Percentiles rank a stretch among this genome's conserved stretches.
Evolutionary conservation across 139 green algal species (phyloP).

Genomic region (Spirogloea muscicola): DNA sequence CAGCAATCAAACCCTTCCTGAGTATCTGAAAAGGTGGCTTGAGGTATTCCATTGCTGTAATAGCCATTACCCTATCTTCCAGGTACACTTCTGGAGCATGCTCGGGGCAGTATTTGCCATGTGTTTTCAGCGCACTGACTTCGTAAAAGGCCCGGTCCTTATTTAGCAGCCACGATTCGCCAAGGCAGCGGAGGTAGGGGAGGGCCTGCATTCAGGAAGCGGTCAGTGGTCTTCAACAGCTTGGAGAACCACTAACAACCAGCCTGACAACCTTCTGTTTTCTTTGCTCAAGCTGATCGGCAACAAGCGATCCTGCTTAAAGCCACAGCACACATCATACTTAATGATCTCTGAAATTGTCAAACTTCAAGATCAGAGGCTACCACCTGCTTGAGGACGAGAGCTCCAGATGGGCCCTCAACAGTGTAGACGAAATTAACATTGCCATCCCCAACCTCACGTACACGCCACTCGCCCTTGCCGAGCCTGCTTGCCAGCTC

Average conservation of each 20-base stretch:
- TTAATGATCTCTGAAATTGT: too few relatives aligned
- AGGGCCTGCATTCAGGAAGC: too few relatives aligned
- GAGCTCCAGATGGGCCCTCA: slow-evolving; percentile 56
- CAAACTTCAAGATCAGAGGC: too few relatives aligned
- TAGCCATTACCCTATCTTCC: slow-evolving; percentile 17
- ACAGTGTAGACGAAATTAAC: slow-evolving; percentile 99
- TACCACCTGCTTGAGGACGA: slow-evolving; percentile 49
- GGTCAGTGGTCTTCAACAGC: too few relatives aligned
- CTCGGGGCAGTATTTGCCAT: slow-evolving; percentile 56
- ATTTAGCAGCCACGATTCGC: slow-evolving; percentile 86
- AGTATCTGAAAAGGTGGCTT: slow-evolving; percentile 80
- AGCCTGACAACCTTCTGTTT: too few relatives aligned
- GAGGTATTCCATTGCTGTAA: slow-evolving; percentile 71
- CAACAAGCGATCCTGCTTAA: too few relatives aligned
- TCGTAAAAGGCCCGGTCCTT: slow-evolving; percentile 61
- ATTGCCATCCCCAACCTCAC: slow-evolving; percentile 94
- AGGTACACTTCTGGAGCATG: slow-evolving; percentile 68
- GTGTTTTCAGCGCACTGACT: slow-evolving; percentile 34
- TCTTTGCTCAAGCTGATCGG: too few relatives aligned
- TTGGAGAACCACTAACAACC: too few relatives aligned
- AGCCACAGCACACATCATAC: too few relatives aligned
- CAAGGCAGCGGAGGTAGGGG: slow-evolving; percentile 87
- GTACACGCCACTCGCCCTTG: slow-evolving; percentile 45
- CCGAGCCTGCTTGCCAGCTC: slow-evolving; percentile 35
- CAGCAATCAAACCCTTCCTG: slow-evolving; percentile 62